phyloP scores from a whole-genome alignment of 176 grass and related monocot species.

The Zea luxurians region DNA sequence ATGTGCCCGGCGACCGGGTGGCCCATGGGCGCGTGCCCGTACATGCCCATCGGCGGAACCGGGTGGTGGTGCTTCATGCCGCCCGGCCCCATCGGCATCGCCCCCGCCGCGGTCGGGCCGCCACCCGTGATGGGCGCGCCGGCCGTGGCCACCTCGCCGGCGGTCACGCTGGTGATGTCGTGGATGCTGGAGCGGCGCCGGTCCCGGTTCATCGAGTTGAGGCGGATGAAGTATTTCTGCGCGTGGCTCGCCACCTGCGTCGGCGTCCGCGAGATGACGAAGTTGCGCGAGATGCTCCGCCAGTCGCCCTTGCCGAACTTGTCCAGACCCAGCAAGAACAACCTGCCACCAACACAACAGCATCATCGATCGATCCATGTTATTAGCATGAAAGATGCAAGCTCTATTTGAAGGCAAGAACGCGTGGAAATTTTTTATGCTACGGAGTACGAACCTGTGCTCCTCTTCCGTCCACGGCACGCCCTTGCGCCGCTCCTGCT shows the following conservation, averaged over 20 bases:
- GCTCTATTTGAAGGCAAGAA: background rate
- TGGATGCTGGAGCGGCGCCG: slow-evolving; percentile 92
- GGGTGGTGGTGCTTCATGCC: slow-evolving; percentile 52
- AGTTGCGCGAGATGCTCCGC: slow-evolving; percentile 98
- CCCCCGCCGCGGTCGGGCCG: background rate
- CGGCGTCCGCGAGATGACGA: slow-evolving; percentile 87
- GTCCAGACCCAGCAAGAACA: slow-evolving; percentile 87
- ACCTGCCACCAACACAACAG: slow-evolving; percentile 27
- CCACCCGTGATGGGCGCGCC: slow-evolving; percentile 40
- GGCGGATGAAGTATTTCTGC: slow-evolving; percentile 96
- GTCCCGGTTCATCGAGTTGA: slow-evolving; percentile 91
- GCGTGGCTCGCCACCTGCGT: slow-evolving; percentile 98
- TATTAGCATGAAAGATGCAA: background rate
- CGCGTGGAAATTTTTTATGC: background rate
- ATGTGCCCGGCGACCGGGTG: slow-evolving; percentile 72
- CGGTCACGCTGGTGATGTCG: slow-evolving; percentile 81
- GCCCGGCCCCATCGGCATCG: slow-evolving; percentile 3
- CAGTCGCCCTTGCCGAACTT: slow-evolving; percentile 98
- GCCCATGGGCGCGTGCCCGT: slow-evolving; percentile 65
- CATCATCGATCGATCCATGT: background rate
- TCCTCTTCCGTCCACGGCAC: slow-evolving; percentile 99
- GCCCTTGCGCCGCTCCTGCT: slow-evolving; percentile 94
- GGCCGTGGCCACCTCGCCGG: slow-evolving; percentile 45
- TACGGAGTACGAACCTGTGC: slow-evolving; percentile 56
- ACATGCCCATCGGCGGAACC: slow-evolving; percentile 52